phyloP scores from a whole-genome alignment of 1,284 basidiomycete genomes.

The Cutaneotrichosporon mucoides region DNA sequence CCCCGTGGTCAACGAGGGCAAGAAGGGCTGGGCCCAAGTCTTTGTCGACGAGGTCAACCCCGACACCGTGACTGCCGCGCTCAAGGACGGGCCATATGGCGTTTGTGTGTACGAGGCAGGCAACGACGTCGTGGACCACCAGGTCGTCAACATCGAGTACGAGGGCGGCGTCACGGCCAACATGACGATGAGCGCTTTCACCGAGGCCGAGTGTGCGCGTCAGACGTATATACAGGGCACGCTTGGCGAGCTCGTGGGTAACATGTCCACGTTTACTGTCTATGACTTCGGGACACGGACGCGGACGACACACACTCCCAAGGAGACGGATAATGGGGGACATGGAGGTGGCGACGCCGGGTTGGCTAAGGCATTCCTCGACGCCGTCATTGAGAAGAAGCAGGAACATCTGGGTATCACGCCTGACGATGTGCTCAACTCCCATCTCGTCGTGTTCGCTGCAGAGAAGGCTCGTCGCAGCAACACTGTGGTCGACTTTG shows the following conservation, averaged over 20 bases:
- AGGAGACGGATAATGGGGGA: constrained; percentile 57
- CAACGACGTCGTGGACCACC: constrained; percentile 77
- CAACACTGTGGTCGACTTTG: constrained; percentile 60
- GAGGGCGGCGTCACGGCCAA: constrained; percentile 68
- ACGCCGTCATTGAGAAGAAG: constrained; percentile 58
- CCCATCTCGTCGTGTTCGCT: constrained; percentile 77
- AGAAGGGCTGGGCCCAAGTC: constrained; percentile 25
- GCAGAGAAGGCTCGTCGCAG: constrained; percentile 69
- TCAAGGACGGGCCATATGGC: constrained; percentile 67
- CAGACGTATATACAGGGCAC: constrained; percentile 74
- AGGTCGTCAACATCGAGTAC: constrained; percentile 79
- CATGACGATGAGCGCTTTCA: constrained; percentile 64
- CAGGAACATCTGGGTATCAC: constrained; percentile 63
- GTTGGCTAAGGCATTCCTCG: constrained; percentile 64
- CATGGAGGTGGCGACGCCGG: constrained; percentile 79
- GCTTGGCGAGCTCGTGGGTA: constrained; percentile 74
- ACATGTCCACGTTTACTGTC: constrained; percentile 68
- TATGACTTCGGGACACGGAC: constrained; percentile 64
- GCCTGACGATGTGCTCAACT: constrained; percentile 64
- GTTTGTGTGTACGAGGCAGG: constrained; percentile 73
- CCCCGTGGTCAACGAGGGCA: background rate
- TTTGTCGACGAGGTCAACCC: constrained; percentile 65
- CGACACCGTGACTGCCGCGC: constrained; percentile 65
- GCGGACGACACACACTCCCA: constrained; percentile 56
- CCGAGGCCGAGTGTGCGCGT: constrained; percentile 62